These are phyloP conservation scores for Backusella psychrophila DNA, from an alignment of 192 early-diverging fungal species.

Conservation along the genomic window DNA sequence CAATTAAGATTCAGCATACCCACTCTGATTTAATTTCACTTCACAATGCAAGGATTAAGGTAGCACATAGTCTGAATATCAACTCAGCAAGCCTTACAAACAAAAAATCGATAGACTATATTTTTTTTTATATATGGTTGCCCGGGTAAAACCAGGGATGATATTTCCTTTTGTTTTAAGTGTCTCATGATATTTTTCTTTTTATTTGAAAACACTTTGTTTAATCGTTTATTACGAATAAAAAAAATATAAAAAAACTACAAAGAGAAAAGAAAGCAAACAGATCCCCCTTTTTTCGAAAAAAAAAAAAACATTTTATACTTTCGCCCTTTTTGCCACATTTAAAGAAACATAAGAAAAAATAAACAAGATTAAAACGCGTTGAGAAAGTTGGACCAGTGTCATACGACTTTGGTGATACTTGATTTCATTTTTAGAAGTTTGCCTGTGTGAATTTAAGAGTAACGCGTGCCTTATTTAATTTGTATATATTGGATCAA, in stretches of 20 bases:
- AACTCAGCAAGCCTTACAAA: neutral
- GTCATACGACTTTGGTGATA: neutral
- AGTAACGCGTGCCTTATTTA: neutral
- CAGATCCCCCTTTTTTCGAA: neutral
- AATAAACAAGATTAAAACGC: neutral
- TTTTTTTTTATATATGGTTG: neutral
- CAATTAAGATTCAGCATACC: neutral
- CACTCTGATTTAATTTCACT: neutral
- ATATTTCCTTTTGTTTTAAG: neutral
- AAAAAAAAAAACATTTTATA: constrained; percentile 2
- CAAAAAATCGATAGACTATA: neutral
- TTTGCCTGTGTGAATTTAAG: neutral
- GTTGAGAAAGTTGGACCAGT: constrained; percentile 11
- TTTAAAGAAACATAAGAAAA: neutral
- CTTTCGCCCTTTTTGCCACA: neutral
- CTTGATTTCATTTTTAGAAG: neutral
- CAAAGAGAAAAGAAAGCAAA: neutral
- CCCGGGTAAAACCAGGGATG: neutral
- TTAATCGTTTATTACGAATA: neutral
- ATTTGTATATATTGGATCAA: constrained; percentile 7
- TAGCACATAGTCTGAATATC: neutral
- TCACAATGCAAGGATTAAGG: neutral
- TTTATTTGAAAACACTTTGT: neutral
- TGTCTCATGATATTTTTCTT: neutral
- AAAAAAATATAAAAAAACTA: neutral